Evolutionary conservation across 305 asterid species (phyloP), one percentile per base, ranked within the genome.

Genomic region (Rubia occidens): DNA sequence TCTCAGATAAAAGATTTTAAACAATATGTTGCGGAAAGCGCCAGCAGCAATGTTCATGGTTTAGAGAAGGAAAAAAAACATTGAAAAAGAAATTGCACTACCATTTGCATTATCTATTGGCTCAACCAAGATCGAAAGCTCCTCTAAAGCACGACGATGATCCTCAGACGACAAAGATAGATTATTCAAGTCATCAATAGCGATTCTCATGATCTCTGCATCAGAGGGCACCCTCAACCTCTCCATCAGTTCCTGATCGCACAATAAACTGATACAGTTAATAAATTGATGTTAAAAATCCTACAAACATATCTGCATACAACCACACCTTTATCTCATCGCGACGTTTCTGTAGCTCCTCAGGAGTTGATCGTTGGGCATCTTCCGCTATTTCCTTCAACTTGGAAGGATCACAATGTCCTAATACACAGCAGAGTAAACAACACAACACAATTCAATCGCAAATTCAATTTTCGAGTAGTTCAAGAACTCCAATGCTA

Each of bases 51-150:
- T 51, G 32, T 10, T 24, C 18, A 6, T 13, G 42, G 9, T 17
- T 66, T 15, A 47, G 29, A 29, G 18, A 55, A 32, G 54, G 0
- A 24, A 67, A 20, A 18, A n/a, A 9, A 11, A 55, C 42, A 72
- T 15, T 17, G 21, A 51, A n/a, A 3, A 51, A 51, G 47, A 24
- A n/a, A 69, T 65, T 62, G 77, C 32, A 56, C 6, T 56, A 90
- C 97, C 96, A 73, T 84, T 88, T 64, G 97, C 97, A 76, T 88
- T 90, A 68, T 90, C 92, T 74, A 90, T 84, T 66, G 91, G 96
- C 88, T 88, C 96, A 72, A 90, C 97, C 68, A 90, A 92, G 67
- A 83, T 71, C 74, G 87, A 81, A 62, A 90, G 95, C 83, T 87
- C 95, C 83, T 86, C 82, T 66, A 88, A 84, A 10, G 95, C 96